phyloP scores from a whole-genome alignment of 306 rosid genomes.

The Rosa rugosa region DNA sequence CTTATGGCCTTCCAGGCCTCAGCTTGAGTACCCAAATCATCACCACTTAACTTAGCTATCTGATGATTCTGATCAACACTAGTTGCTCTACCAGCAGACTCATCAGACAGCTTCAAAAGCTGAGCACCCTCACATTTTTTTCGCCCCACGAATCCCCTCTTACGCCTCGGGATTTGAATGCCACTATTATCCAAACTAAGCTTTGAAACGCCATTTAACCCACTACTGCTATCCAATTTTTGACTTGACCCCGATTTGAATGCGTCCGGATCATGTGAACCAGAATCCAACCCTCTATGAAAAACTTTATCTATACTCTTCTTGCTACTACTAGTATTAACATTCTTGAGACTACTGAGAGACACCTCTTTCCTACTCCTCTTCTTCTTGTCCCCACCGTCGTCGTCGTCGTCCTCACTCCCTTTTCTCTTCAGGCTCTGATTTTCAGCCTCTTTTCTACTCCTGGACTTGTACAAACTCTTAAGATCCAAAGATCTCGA shows the following conservation, averaged over 20 bases:
- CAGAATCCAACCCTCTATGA: constrained; percentile 42
- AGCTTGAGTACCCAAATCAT: constrained; percentile 33
- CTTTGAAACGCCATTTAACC: constrained; percentile 40
- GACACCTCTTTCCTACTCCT: constrained; percentile 67
- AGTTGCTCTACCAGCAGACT: constrained; percentile 40
- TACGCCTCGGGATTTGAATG: constrained; percentile 75
- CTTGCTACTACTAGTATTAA: constrained; percentile 41
- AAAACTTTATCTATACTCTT: constrained; percentile 47
- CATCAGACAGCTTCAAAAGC: constrained; percentile 34
- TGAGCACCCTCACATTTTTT: constrained; percentile 52
- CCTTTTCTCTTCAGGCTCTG: constrained; percentile 58
- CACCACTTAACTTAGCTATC: constrained; percentile 40
- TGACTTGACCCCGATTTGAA: constrained; percentile 43
- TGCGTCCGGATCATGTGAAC: constrained; percentile 38
- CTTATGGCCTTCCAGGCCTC: constrained; percentile 21
- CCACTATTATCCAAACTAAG: constrained; percentile 46
- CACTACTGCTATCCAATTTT: constrained; percentile 44
- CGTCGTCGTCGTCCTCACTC: constrained; percentile 42
- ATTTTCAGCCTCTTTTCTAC: constrained; percentile 32
- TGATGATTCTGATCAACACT: constrained; percentile 49
- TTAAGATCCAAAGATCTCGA: constrained; percentile 86
- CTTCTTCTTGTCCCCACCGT: constrained; percentile 45
- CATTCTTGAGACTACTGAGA: constrained; percentile 75
- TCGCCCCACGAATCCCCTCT: constrained; percentile 72
- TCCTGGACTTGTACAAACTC: constrained; percentile 62